Evolutionary conservation across 164 flowering plant genomes (phyloP).

Genomic region (Piper betle): DNA sequence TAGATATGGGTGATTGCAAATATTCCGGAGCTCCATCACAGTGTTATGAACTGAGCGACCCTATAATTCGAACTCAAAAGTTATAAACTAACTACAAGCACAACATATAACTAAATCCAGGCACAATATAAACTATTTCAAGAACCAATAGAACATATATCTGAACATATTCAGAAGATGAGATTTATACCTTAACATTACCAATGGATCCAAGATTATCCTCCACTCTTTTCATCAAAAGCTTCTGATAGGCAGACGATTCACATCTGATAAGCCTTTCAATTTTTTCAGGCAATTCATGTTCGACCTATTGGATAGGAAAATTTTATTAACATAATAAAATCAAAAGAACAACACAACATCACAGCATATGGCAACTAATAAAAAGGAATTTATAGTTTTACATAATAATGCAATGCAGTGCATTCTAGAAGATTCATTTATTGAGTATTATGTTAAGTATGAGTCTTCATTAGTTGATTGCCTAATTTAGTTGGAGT

Average conservation of each 20-base stretch:
- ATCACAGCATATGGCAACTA: too few species aligned
- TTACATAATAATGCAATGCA: too few species aligned
- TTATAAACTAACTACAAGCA: background rate
- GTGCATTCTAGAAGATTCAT: too few species aligned
- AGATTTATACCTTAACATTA: slow-evolving; percentile 49
- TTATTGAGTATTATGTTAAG: too few species aligned
- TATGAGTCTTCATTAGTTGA: too few species aligned
- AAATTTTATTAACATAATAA: too few species aligned
- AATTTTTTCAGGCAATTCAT: slow-evolving; percentile 94
- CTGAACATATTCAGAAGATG: background rate
- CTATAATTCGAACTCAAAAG: slow-evolving; percentile 17
- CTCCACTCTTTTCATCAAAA: slow-evolving; percentile 94
- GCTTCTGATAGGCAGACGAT: slow-evolving; percentile 97
- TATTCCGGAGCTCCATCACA: slow-evolving; percentile 96
- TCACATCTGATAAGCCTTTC: slow-evolving; percentile 96
- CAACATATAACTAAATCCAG: background rate
- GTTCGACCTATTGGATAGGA: slow-evolving; percentile 54
- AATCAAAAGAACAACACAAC: too few species aligned
- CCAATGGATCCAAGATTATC: slow-evolving; percentile 94
- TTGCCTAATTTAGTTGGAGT: too few species aligned
- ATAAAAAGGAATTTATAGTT: too few species aligned
- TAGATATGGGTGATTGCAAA: slow-evolving; percentile 97
- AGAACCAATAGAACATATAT: background rate
- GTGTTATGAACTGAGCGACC: slow-evolving; percentile 87
- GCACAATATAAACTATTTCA: background rate